These are phyloP conservation scores for Thinopyrum elongatum DNA, from an alignment of 176 grass and related monocot species.

Conservation along the genomic window DNA sequence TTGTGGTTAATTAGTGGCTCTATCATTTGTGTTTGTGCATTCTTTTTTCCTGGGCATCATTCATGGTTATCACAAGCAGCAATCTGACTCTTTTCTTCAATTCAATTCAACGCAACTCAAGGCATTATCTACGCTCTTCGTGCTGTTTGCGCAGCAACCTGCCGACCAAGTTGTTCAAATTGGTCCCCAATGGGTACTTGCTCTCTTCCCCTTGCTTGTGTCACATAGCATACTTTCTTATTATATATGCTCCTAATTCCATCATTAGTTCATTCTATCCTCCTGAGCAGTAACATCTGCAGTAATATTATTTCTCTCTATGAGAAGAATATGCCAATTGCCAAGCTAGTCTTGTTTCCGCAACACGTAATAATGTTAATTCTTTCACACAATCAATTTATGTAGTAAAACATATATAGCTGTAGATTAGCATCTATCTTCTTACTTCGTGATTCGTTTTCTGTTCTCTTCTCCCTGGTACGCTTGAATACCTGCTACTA, in stretches of 20 bases:
- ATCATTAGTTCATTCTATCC: neutral
- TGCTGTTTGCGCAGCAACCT: no score
- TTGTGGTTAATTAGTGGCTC: no score
- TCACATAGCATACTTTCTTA: no score
- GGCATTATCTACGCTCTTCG: no score
- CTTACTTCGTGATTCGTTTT: neutral
- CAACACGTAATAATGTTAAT: neutral
- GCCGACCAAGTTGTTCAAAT: no score
- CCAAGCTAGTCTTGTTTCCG: neutral
- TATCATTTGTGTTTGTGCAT: no score
- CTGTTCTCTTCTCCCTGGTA: neutral
- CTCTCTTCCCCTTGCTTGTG: no score
- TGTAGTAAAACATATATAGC: neutral
- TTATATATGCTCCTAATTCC: neutral
- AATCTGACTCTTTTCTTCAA: no score
- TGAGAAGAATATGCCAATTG: slow-evolving; percentile 8
- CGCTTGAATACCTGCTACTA: neutral
- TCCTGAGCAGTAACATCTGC: neutral
- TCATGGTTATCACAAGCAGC: no score
- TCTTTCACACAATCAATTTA: neutral
- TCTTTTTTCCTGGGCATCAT: no score
- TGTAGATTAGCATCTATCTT: neutral
- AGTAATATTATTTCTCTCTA: neutral
- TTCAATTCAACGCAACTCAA: no score
- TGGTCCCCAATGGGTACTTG: no score